These are phyloP conservation scores for Fusarium armeniacum DNA, from an alignment of 2,329 filamentous ascomycete genomes.

Conservation along the genomic window DNA sequence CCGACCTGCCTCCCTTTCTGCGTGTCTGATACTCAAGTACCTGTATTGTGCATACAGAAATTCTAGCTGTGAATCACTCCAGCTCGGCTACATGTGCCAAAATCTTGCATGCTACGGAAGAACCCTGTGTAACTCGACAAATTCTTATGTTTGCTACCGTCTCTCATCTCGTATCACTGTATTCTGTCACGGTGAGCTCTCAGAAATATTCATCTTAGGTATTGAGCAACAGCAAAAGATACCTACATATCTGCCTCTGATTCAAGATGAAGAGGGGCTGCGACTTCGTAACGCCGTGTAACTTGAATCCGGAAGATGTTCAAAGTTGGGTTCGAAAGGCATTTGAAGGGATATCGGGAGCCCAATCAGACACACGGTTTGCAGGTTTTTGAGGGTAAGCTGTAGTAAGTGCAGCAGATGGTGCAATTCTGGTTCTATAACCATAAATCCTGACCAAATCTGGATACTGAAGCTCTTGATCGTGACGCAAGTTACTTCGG, in stretches of 20 bases:
- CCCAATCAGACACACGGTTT: background rate
- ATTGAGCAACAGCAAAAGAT: constrained; percentile 6
- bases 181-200: background rate
- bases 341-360: background rate
- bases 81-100: constrained; percentile 8
- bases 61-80: constrained; percentile 8
- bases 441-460: background rate
- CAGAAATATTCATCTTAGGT: background rate
- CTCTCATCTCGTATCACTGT: background rate
- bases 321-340: constrained; percentile 7
- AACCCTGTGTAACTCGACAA: constrained; percentile 9
- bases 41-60: background rate
- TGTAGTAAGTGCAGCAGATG: background rate
- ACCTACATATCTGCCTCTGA: constrained; percentile 4
- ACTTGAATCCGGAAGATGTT: constrained; percentile 24
- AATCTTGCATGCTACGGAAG: background rate
- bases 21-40: constrained; percentile 9
- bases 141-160: constrained; percentile 9
- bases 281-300: constrained; percentile 35
- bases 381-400: background rate
- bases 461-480: background rate
- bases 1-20: background rate
- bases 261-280: constrained; percentile 20
- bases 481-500: constrained; percentile 27
- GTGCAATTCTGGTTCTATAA: background rate